phyloP scores from a whole-genome alignment of 257 asterid species.

The Marsdenia floribunda region DNA sequence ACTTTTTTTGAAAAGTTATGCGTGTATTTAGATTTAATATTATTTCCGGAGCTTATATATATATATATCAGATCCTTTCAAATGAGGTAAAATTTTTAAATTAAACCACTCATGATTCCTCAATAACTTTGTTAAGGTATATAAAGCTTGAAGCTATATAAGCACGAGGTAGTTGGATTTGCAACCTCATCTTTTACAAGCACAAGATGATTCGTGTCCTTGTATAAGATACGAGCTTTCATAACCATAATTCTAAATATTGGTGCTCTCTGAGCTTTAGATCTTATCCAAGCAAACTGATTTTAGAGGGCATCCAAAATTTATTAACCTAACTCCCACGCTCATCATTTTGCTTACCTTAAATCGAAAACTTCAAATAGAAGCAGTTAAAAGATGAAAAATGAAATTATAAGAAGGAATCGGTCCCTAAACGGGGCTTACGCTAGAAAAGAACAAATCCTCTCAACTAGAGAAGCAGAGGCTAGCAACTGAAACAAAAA shows the following conservation, averaged over 20 bases:
- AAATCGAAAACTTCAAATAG: neutral
- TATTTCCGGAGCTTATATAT: no score
- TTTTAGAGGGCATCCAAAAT: neutral
- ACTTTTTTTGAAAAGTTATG: no score
- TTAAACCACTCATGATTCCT: neutral
- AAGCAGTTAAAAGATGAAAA: neutral
- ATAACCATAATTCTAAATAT: neutral
- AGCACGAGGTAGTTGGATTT: conserved; percentile 5
- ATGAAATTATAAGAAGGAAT: neutral
- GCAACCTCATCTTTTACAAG: neutral
- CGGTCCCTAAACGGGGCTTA: neutral
- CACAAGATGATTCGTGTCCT: neutral
- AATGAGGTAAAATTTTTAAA: no score
- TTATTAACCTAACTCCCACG: no score
- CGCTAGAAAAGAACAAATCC: neutral
- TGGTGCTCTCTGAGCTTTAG: neutral
- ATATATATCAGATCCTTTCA: no score
- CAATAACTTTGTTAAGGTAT: no score
- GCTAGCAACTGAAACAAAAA: neutral
- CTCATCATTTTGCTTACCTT: neutral
- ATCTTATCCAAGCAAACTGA: neutral
- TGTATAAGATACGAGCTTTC: conserved; percentile 16
- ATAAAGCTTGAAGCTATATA: conserved; percentile 14
- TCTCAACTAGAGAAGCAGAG: neutral
- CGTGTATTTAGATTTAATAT: no score